These are phyloP conservation scores for Thelonectria blattea DNA, from an alignment of 2,329 filamentous ascomycete genomes.

Conservation along the genomic window DNA sequence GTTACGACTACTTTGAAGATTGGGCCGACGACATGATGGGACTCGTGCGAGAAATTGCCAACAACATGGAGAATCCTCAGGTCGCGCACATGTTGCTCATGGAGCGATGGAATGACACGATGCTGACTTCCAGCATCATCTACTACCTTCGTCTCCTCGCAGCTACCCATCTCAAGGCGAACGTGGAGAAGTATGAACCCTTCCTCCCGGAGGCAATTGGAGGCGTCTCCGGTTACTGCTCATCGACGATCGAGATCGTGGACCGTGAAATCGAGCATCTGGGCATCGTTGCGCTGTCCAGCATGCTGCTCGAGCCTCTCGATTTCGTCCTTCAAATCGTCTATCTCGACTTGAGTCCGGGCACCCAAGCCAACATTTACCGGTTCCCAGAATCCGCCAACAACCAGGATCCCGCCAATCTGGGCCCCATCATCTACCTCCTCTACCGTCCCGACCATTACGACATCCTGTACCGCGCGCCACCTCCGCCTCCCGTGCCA, in stretches of 20 bases:
- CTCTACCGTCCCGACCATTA: constrained; percentile 84
- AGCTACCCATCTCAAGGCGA: constrained; percentile 81
- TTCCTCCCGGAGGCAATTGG: constrained; percentile 70
- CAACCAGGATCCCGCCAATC: constrained; percentile 48
- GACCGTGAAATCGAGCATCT: constrained; percentile 89
- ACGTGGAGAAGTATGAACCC: constrained; percentile 70
- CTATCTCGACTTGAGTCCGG: constrained; percentile 87
- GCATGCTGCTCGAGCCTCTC: constrained; percentile 79
- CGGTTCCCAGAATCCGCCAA: constrained; percentile 64
- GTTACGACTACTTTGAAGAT: constrained; percentile 76
- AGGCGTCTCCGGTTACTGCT: constrained; percentile 71
- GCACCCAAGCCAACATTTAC: constrained; percentile 75
- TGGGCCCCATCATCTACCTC: constrained; percentile 61
- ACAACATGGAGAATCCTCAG: constrained; percentile 64
- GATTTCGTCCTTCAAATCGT: constrained; percentile 84
- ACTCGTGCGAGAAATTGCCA: constrained; percentile 68
- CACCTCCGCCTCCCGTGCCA: constrained; percentile 23
- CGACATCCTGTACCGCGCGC: constrained; percentile 83
- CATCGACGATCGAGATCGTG: constrained; percentile 72
- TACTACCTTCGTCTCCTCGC: constrained; percentile 86
- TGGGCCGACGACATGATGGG: constrained; percentile 78
- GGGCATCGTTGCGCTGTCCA: constrained; percentile 78
- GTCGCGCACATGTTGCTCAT: constrained; percentile 61
- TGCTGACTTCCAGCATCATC: constrained; percentile 75
- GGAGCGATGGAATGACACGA: constrained; percentile 75